Evolutionary conservation across 768 basidiomycete genomes (phyloP).

Genomic region (Suillus brevipes): DNA sequence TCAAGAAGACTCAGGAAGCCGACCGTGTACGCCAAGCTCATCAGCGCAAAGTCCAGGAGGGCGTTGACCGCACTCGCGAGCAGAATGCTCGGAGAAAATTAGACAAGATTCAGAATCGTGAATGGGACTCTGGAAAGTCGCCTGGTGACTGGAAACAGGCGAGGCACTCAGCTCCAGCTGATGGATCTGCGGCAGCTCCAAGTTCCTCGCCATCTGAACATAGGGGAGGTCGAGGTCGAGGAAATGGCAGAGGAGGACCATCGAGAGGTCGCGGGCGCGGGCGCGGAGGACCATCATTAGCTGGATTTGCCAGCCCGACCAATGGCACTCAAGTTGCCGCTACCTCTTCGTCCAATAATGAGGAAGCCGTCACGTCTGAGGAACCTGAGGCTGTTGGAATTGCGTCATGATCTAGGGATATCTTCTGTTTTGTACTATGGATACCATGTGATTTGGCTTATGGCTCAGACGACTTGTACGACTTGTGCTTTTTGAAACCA

Average conservation of each 20-base stretch:
- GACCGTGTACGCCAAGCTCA: constrained; percentile 61
- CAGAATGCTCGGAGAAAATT: constrained; percentile 80
- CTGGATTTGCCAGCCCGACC: neutral
- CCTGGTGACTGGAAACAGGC: constrained; percentile 18
- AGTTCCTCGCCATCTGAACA: constrained; percentile 18
- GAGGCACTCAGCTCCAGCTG: constrained; percentile 12
- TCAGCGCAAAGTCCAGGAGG: constrained; percentile 65
- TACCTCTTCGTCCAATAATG: neutral
- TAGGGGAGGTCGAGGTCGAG: constrained; percentile 31
- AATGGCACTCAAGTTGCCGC: neutral
- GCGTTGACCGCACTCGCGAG: constrained; percentile 68
- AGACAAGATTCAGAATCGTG: constrained; percentile 74
- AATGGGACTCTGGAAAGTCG: constrained; percentile 83
- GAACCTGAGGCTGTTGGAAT: constrained; percentile 5
- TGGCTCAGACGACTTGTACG: neutral
- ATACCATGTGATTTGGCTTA: constrained; percentile 4
- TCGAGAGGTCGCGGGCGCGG: constrained; percentile 39
- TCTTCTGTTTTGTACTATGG: neutral
- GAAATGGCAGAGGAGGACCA: constrained; percentile 31
- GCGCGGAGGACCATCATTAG: constrained; percentile 25
- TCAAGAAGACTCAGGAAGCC: constrained; percentile 64
- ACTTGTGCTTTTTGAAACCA: constrained; percentile 2
- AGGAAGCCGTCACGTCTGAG: neutral
- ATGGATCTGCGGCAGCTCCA: constrained; percentile 10
- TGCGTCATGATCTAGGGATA: constrained; percentile 1